Percentiles rank a stretch among this genome's conserved stretches.
Evolutionary conservation across 768 basidiomycete genomes (phyloP).

Genomic region (Crepidotus variabilis): DNA sequence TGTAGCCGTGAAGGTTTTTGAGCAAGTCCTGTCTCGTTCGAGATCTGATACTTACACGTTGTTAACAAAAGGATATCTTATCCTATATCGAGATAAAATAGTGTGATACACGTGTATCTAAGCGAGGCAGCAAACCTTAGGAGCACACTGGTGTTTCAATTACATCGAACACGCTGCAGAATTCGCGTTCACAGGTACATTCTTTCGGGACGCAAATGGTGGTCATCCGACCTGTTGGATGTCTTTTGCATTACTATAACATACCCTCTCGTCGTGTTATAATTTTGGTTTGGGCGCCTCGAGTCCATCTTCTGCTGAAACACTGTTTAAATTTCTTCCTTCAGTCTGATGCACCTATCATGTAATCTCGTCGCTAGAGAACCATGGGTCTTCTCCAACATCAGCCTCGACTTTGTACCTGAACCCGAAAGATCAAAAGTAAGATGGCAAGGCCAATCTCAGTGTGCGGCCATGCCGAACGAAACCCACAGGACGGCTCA

Average conservation of each 20-base stretch:
- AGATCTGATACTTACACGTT: conserved; percentile 12
- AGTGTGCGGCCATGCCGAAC: conserved; percentile 83
- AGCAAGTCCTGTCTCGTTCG: conserved; percentile 1
- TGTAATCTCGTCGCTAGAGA: conserved; percentile 80
- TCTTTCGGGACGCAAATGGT: conserved; percentile 13
- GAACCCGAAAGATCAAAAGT: conserved; percentile 89
- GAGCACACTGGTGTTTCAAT: conserved; percentile 25
- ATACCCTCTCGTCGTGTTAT: conserved; percentile 18
- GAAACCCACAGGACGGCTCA: conserved; percentile 81
- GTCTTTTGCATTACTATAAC: neutral
- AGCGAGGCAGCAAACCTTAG: conserved; percentile 22
- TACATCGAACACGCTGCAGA: conserved; percentile 36
- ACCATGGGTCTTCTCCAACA: conserved; percentile 72
- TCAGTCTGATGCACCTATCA: conserved; percentile 86
- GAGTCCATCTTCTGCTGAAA: conserved; percentile 45
- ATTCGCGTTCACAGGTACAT: conserved; percentile 26
- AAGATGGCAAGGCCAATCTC: conserved; percentile 84
- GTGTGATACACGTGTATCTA: conserved; percentile 30
- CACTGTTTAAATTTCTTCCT: conserved; percentile 75
- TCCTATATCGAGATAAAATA: conserved; percentile 8
- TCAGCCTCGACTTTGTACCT: conserved; percentile 44
- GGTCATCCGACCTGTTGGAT: conserved; percentile 4
- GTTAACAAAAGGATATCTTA: conserved; percentile 9
- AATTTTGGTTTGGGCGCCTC: conserved; percentile 54
- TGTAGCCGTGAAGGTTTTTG: conserved; percentile 20